Evolutionary conservation across 305 asterid genomes (phyloP), one percentile per base, ranked within the genome.

Genomic region (Fraxinus xanthoxyloides): DNA sequence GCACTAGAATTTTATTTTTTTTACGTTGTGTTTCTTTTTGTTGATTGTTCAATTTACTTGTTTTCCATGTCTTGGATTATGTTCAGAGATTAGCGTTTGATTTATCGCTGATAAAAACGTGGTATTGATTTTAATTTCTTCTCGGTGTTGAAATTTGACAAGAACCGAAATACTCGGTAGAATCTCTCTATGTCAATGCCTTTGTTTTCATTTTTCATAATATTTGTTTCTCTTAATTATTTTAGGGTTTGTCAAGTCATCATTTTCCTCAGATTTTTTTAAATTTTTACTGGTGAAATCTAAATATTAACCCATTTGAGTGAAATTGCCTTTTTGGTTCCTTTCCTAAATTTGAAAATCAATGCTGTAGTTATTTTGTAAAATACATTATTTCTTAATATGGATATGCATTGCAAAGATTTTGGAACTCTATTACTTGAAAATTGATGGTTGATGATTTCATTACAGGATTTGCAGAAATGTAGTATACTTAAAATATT

Each of bases 391-490:
- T 73, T 43, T 9, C 70, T 26, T 21, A 76, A 17, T n/a, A 4
- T 75, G 7, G 31, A 78, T 77, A 51, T 59, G 23, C 30, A 12
- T 61, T 36, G 77, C 31, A 34, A 75, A 73, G 4, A 10, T 76
- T 30, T 13, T 65, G 24, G 74, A 30, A 77, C 38, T 65, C 65
- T 74, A 15, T 46, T 9, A 21, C 77, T 5, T 4, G 75, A 28
- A 28, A 28, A 2, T 38, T 67, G 26, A 70, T n/a, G 35, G 69
- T 46, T 79, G 79, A 38, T 70, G 59, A 17, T 24, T 85, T 56
- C 63, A 56, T 83, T 85, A 75, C 84, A 87, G 86, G 19, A 10
- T 30, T 67, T 28, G 21, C 59, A 12, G 51, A 43, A 65, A 65
- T 30, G 21, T 67, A 4, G 3, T 81, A 85, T 80, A 73, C 38